Conservation (phyloP, 148 eudicot species). For the Camellia japonica region DNA sequence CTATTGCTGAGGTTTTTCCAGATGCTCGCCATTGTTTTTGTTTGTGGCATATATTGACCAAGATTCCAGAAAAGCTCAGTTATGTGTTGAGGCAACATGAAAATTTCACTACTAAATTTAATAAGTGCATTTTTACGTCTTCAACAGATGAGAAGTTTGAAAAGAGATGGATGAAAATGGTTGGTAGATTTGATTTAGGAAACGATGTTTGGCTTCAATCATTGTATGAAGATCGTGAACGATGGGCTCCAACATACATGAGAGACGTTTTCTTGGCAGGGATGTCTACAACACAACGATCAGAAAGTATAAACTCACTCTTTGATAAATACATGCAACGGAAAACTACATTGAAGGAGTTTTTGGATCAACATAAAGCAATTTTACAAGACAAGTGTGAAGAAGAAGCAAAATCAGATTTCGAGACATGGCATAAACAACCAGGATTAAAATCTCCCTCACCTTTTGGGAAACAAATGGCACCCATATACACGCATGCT, state of each 20-base stretch:
- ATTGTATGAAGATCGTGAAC: slow-evolving; percentile 21
- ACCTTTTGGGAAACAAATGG: slow-evolving; percentile 29
- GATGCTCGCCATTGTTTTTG: slow-evolving; percentile 29
- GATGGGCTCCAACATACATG: slow-evolving; percentile 27
- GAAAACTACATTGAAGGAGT: slow-evolving; percentile 22
- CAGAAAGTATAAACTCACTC: slow-evolving; percentile 21
- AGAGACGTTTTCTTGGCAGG: slow-evolving; percentile 25
- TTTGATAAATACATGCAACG: slow-evolving; percentile 21
- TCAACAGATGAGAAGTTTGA: slow-evolving; percentile 17
- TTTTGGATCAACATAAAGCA: slow-evolving; percentile 20
- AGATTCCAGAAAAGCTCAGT: slow-evolving; percentile 18
- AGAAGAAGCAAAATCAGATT: slow-evolving; percentile 28
- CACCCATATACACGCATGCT: slow-evolving; percentile 22
- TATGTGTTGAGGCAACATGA: slow-evolving; percentile 2
- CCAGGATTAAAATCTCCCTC: slow-evolving; percentile 20
- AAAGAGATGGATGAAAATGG: slow-evolving; percentile 29
- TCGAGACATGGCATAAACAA: slow-evolving; percentile 17
- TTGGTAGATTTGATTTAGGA: slow-evolving; percentile 13
- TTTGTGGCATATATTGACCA: slow-evolving; percentile 25
- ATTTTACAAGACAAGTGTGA: slow-evolving; percentile 20
- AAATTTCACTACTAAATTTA: slow-evolving; percentile 18
- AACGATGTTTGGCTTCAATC: slow-evolving; percentile 23
- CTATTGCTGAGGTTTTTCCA: slow-evolving; percentile 26
- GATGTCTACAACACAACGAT: slow-evolving; percentile 18
- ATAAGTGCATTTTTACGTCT: slow-evolving; percentile 17